Percentiles rank a stretch among this genome's conserved stretches.
These are phyloP conservation scores for Lobosporangium transversale DNA, from an alignment of 192 early-diverging fungal species.

Conservation along the genomic window DNA sequence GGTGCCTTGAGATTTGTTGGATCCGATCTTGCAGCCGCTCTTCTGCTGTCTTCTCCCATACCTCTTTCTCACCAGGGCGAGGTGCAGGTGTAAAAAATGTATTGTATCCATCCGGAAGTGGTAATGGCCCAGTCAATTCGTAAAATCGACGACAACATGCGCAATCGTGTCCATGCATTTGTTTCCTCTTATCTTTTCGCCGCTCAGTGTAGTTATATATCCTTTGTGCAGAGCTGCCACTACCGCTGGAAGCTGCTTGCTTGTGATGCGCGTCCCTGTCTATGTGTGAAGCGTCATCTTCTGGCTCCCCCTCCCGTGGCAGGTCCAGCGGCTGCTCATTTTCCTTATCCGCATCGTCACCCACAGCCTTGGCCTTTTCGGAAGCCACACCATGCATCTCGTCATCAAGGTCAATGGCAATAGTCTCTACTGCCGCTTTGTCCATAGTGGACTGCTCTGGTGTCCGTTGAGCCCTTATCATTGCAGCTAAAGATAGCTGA, in stretches of 20 bases:
- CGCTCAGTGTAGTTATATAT: constrained; percentile 42
- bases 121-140: constrained; percentile 37
- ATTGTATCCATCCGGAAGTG: constrained; percentile 44
- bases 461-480: not conserved
- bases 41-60: constrained; percentile 28
- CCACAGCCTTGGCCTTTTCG: too few relatives aligned
- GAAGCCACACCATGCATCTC: too few relatives aligned
- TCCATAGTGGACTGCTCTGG: too few relatives aligned
- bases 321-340: too few relatives aligned
- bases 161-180: constrained; percentile 48
- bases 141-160: constrained; percentile 45
- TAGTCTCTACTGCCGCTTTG: too few relatives aligned
- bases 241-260: not conserved
- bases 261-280: not conserved
- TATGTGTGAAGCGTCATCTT: too few relatives aligned
- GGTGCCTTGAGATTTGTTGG: constrained; percentile 36
- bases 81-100: constrained; percentile 42
- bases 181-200: constrained; percentile 35
- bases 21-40: constrained; percentile 39
- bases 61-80: constrained; percentile 35
- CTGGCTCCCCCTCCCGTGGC: too few relatives aligned
- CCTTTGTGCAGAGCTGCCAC: constrained; percentile 8
- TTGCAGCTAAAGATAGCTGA: too few relatives aligned
- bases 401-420: too few relatives aligned
- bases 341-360: too few relatives aligned